A percentile compares a stretch with the other conserved stretches of the same genome.
phyloP scores from a whole-genome alignment of 208 protist species.

The Trypanosoma congolense region DNA sequence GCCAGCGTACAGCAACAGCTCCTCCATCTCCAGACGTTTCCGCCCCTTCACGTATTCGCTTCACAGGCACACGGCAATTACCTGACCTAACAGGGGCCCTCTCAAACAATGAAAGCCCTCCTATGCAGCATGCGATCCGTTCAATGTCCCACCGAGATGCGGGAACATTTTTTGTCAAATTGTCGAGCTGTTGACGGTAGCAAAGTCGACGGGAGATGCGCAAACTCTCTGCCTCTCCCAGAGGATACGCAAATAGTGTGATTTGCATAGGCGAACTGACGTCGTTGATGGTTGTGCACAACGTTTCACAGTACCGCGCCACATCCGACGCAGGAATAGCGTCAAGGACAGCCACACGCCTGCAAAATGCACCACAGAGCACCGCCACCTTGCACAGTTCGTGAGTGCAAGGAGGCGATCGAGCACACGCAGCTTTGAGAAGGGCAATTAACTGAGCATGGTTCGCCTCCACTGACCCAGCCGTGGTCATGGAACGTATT shows the following conservation, averaged over 20 bases:
- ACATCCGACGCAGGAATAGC: slow-evolving; percentile 3
- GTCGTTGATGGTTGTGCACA: slow-evolving; percentile 12
- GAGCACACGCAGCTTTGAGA: slow-evolving; percentile 1
- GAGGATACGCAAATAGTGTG: slow-evolving; percentile 36
- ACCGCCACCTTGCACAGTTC: slow-evolving; percentile 15
- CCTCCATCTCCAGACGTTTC: background rate
- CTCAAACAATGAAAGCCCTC: slow-evolving; percentile 11
- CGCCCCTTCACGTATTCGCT: slow-evolving; percentile 32
- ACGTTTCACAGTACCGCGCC: slow-evolving; percentile 4
- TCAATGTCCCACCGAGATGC: slow-evolving; percentile 27
- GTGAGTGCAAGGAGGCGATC: slow-evolving; percentile 3
- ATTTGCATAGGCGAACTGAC: background rate
- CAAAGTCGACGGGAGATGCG: slow-evolving; percentile 22
- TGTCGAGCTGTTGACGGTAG: slow-evolving; percentile 30
- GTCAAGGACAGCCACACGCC: slow-evolving; percentile 11
- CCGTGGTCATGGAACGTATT: slow-evolving; percentile 18
- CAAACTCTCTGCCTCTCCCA: slow-evolving; percentile 48
- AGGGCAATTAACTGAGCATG: slow-evolving; percentile 1
- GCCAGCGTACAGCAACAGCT: slow-evolving; percentile 16
- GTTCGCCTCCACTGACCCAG: slow-evolving; percentile 3
- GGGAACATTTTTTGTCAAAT: slow-evolving; percentile 23
- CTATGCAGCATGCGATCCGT: slow-evolving; percentile 15
- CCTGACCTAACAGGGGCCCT: background rate
- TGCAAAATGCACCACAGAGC: slow-evolving; percentile 23
- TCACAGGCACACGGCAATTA: slow-evolving; percentile 1